These are phyloP conservation scores for Coccomyxa sp. DNA, from an alignment of 139 green algal species.

Conservation along the genomic window DNA sequence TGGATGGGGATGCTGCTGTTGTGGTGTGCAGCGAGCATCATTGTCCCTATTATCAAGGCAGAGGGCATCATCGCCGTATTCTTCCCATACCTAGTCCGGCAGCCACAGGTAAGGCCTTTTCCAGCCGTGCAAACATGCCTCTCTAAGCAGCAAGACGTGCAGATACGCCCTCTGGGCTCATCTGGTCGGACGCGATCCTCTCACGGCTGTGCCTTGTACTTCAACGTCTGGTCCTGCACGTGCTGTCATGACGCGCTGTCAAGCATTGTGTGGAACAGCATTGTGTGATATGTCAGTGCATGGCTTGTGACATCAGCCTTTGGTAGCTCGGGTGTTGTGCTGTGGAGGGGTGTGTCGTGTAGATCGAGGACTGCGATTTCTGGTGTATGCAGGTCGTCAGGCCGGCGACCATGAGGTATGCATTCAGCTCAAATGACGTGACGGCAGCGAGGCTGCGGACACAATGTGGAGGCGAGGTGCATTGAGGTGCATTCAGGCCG, in stretches of 20 bases:
- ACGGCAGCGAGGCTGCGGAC: background rate
- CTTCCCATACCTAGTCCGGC: slow-evolving; percentile 54
- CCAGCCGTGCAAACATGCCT: no score
- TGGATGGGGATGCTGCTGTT: slow-evolving; percentile 55
- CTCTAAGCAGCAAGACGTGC: no score
- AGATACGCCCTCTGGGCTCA: no score
- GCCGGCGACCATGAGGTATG: background rate
- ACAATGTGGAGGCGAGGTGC: no score
- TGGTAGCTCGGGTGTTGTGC: background rate
- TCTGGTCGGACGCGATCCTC: no score
- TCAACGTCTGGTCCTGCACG: background rate
- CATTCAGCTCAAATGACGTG: background rate
- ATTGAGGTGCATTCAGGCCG: no score
- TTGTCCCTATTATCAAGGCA: slow-evolving; percentile 82
- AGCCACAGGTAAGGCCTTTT: background rate
- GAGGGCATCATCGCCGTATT: slow-evolving; percentile 72
- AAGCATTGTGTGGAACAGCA: no score
- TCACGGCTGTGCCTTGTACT: background rate
- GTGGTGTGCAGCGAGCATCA: slow-evolving; percentile 68
- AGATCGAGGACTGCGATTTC: background rate
- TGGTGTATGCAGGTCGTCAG: background rate
- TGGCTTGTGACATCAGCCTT: no score
- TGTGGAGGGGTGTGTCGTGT: background rate
- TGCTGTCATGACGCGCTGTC: background rate
- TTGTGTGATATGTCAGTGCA: no score